Evolutionary conservation across 2,329 filamentous ascomycete genomes (phyloP).

Genomic region (Pyricularia sp.): DNA sequence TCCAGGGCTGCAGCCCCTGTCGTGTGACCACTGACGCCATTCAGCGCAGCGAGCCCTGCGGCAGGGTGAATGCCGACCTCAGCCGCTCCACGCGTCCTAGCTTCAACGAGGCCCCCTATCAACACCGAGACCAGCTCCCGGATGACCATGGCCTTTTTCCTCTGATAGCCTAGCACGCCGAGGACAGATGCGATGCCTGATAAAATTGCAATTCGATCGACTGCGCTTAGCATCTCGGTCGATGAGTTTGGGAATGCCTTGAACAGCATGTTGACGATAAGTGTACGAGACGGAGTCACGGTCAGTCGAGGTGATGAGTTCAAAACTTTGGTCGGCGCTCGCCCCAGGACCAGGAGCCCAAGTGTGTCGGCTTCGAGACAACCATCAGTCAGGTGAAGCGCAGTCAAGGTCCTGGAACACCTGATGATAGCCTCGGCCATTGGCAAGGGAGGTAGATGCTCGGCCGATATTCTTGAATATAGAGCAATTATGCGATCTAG

Average conservation of each 20-base stretch:
- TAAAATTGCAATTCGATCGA: slow-evolving; percentile 66
- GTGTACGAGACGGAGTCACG: slow-evolving; percentile 43
- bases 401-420: slow-evolving; percentile 56
- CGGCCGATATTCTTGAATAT: slow-evolving; percentile 57
- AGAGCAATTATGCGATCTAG: slow-evolving; percentile 61
- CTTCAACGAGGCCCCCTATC: slow-evolving; percentile 76
- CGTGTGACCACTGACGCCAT: slow-evolving; percentile 36
- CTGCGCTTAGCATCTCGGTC: slow-evolving; percentile 54
- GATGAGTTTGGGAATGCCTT: slow-evolving; percentile 56
- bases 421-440: slow-evolving; percentile 62
- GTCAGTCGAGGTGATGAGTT: slow-evolving; percentile 42
- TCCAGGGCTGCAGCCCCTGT: slow-evolving; percentile 44
- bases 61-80: slow-evolving; percentile 93
- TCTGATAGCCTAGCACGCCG: slow-evolving; percentile 61
- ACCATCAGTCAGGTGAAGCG: slow-evolving; percentile 53
- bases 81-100: slow-evolving; percentile 83
- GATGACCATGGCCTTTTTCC: slow-evolving; percentile 85
- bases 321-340: slow-evolving; percentile 33
- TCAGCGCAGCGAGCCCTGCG: slow-evolving; percentile 66
- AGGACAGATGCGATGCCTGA: slow-evolving; percentile 82
- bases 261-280: slow-evolving; percentile 53
- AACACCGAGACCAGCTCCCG: slow-evolving; percentile 74
- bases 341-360: slow-evolving; percentile 52
- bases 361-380: slow-evolving; percentile 47
- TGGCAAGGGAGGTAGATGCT: slow-evolving; percentile 57